Conservation (phyloP, 371 early-diverging fungal species). For the Apophysomyces elegans region DNA sequence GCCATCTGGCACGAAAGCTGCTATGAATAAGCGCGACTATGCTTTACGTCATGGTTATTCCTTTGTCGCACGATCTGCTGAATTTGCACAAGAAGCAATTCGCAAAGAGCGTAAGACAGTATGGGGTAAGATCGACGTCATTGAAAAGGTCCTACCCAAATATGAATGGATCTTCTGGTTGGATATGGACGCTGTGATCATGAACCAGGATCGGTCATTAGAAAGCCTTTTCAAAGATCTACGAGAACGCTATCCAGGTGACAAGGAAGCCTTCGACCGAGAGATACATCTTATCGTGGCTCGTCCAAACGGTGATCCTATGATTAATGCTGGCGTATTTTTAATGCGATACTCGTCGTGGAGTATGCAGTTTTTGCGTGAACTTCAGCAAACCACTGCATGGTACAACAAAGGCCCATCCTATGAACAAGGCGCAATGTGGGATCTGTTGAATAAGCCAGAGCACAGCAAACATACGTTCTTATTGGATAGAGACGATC, state of each 20-base stretch:
- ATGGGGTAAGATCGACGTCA: slow-evolving; percentile 63
- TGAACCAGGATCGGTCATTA: slow-evolving; percentile 39
- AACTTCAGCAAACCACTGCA: slow-evolving; percentile 39
- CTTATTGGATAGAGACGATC: slow-evolving; percentile 49
- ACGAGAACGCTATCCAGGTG: slow-evolving; percentile 21
- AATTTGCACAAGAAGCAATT: slow-evolving; percentile 56
- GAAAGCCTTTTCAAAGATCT: slow-evolving; percentile 39
- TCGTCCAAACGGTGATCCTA: slow-evolving; percentile 47
- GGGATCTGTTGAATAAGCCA: slow-evolving; percentile 50
- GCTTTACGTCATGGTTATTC: slow-evolving; percentile 55
- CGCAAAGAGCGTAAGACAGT: slow-evolving; percentile 55
- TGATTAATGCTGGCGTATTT: slow-evolving; percentile 65
- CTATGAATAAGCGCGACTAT: slow-evolving; percentile 62
- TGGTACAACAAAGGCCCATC: slow-evolving; percentile 42
- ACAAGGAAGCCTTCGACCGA: slow-evolving; percentile 21
- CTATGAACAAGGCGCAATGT: slow-evolving; percentile 61
- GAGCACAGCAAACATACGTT: slow-evolving; percentile 20
- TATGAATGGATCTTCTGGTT: slow-evolving; percentile 69
- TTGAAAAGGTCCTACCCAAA: slow-evolving; percentile 59
- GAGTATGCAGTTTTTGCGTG: slow-evolving; percentile 47
- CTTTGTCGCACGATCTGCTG: slow-evolving; percentile 55
- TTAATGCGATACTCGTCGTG: slow-evolving; percentile 56
- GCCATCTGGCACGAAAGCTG: slow-evolving; percentile 49
- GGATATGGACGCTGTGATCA: slow-evolving; percentile 66
- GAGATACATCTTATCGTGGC: slow-evolving; percentile 50